Conservation (phyloP, 1,284 basidiomycete genomes). For the Malassezia furfur region DNA sequence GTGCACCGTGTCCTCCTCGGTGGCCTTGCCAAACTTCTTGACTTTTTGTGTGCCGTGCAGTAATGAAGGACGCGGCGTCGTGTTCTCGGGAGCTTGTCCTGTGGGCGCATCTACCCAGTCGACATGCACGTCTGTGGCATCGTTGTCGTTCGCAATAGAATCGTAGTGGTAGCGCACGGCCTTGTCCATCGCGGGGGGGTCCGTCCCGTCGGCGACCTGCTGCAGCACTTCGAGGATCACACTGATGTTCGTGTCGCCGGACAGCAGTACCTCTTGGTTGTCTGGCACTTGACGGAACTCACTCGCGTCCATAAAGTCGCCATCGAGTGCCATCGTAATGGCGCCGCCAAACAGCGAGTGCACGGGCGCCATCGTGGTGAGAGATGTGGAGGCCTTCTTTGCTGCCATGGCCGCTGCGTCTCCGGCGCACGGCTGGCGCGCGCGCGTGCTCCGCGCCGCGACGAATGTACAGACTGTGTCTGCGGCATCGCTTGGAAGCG, state of each 20-base stretch:
- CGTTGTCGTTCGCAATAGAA: conserved; percentile 84
- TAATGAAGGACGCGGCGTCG: conserved; percentile 24
- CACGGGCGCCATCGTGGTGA: neutral
- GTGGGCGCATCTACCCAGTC: conserved; percentile 47
- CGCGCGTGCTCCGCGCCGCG: neutral
- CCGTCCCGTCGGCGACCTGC: conserved; percentile 58
- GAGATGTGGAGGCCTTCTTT: neutral
- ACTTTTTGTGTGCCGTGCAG: conserved; percentile 34
- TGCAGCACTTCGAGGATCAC: conserved; percentile 79
- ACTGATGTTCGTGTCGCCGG: conserved; percentile 61
- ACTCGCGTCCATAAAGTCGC: conserved; percentile 51
- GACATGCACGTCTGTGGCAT: conserved; percentile 56
- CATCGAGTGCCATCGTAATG: conserved; percentile 2
- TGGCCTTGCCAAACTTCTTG: conserved; percentile 35
- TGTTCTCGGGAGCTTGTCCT: conserved; percentile 2
- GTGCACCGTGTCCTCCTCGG: conserved; percentile 25
- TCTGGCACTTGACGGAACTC: conserved; percentile 88
- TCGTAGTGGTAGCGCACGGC: conserved; percentile 70
- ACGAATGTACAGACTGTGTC: conserved; percentile 10
- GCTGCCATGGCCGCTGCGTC: neutral
- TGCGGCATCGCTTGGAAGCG: conserved; percentile 7
- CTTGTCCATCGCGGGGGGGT: conserved; percentile 50
- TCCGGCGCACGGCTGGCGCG: conserved; percentile 1
- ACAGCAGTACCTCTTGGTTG: conserved; percentile 86
- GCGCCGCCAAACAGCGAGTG: conserved; percentile 16